Evolutionary conservation across 2,329 filamentous ascomycete genomes (phyloP).

Genomic region (Xylaria sp.): DNA sequence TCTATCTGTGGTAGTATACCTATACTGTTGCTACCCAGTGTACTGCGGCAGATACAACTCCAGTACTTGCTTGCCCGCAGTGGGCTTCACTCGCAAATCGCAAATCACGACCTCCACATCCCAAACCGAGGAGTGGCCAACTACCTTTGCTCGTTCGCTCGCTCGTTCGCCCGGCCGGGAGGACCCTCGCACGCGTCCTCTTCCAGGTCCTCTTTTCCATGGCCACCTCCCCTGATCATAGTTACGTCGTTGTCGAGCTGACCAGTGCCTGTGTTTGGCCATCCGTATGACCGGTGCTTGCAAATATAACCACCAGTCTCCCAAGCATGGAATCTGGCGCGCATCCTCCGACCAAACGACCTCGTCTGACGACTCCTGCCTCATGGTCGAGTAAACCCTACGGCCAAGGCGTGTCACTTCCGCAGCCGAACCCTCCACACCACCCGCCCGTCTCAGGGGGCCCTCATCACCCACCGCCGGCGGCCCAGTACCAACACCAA

Average conservation of each 20-base stretch:
- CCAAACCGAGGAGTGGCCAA: conserved; percentile 26
- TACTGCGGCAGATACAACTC: conserved; percentile 12
- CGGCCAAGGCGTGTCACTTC: conserved; percentile 58
- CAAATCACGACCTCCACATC: conserved; percentile 34
- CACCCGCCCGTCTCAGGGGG: conserved; percentile 47
- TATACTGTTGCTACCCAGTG: neutral
- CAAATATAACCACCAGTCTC: conserved; percentile 53
- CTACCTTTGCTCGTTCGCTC: conserved; percentile 19
- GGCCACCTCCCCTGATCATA: conserved; percentile 50
- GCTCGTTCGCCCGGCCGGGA: conserved; percentile 28
- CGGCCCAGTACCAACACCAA: conserved; percentile 52
- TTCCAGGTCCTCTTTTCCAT: conserved; percentile 52
- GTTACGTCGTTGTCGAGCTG: conserved; percentile 48
- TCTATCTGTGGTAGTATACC: conserved; percentile 1
- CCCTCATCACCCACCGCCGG: conserved; percentile 55
- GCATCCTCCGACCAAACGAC: conserved; percentile 70
- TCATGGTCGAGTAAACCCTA: conserved; percentile 58
- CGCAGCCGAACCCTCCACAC: conserved; percentile 55
- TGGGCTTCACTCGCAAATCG: conserved; percentile 26
- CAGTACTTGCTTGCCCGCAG: conserved; percentile 19
- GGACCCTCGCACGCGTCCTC: conserved; percentile 42
- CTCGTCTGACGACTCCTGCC: conserved; percentile 62
- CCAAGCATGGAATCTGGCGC: conserved; percentile 69
- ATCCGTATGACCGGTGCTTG: conserved; percentile 49
- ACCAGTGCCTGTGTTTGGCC: conserved; percentile 49